A percentile compares a stretch with the other conserved stretches of the same genome.
These are phyloP conservation scores for Ceriops tagal DNA, from an alignment of 345 rosid species.

Conservation along the genomic window DNA sequence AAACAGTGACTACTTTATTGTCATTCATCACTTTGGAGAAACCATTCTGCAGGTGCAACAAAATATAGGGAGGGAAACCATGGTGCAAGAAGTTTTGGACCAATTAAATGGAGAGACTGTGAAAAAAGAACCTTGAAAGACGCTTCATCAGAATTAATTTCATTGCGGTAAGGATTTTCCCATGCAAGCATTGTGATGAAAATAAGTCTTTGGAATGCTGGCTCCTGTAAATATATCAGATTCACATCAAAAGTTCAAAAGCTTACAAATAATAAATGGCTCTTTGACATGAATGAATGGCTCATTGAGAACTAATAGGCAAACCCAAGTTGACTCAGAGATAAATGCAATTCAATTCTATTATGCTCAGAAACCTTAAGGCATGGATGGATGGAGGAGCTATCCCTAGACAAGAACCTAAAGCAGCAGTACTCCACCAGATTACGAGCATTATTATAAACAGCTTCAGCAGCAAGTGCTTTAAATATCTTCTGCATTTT, in stretches of 20 bases:
- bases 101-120: constrained; percentile 2
- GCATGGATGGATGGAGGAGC: constrained; percentile 68
- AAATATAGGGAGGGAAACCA: not conserved
- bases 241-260: constrained; percentile 1
- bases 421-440: constrained; percentile 94
- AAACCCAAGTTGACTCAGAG: not conserved
- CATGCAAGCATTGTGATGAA: constrained; percentile 97
- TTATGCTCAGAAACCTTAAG: constrained; percentile 60
- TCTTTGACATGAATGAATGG: too few relatives aligned
- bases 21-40: not conserved
- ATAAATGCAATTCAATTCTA: not conserved
- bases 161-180: constrained; percentile 68
- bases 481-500: constrained; percentile 79
- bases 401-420: constrained; percentile 82
- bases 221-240: constrained; percentile 50
- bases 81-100: constrained; percentile 11
- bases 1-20: not conserved
- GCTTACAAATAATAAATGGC: not conserved
- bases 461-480: constrained; percentile 62
- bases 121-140: constrained; percentile 56
- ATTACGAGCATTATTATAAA: constrained; percentile 59
- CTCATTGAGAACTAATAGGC: not conserved
- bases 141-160: constrained; percentile 37
- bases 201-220: constrained; percentile 82
- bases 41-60: not conserved